Percentiles rank a stretch among this genome's conserved stretches.
phyloP scores from a whole-genome alignment of 352 stramenopile genomes.

The Globisporangium cylindrosporum region DNA sequence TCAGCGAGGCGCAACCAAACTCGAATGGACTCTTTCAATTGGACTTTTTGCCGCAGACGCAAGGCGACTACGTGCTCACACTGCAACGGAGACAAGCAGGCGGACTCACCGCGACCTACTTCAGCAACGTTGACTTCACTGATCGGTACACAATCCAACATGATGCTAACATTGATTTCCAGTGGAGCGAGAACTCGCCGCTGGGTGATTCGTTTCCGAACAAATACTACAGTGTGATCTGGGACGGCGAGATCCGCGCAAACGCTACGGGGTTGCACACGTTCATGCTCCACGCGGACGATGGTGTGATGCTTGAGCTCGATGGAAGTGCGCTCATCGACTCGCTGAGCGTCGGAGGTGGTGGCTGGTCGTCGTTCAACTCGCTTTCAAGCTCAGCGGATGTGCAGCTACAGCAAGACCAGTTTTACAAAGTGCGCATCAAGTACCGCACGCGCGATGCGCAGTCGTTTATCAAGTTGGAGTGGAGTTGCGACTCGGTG shows the following conservation, averaged over 20 bases:
- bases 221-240: conserved; percentile 74
- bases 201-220: conserved; percentile 66
- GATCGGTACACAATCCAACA: conserved; percentile 65
- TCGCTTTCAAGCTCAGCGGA: conserved; percentile 10
- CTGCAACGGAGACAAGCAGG: conserved; percentile 77
- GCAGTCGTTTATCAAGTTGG: conserved; percentile 78
- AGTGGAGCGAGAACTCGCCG: conserved; percentile 74
- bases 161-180: conserved; percentile 83
- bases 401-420: conserved; percentile 23
- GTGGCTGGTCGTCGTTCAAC: conserved; percentile 11
- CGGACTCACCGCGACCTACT: conserved; percentile 92
- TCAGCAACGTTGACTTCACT: conserved; percentile 85
- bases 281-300: conserved; percentile 82
- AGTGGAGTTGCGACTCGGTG: conserved; percentile 61
- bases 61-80: conserved; percentile 79
- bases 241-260: conserved; percentile 57
- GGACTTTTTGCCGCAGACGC: conserved; percentile 70
- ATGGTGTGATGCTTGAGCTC: conserved; percentile 72
- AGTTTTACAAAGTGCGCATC: conserved; percentile 81
- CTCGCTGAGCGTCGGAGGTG: conserved; percentile 23
- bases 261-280: conserved; percentile 57
- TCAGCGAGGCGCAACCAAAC: conserved; percentile 63
- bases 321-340: conserved; percentile 68
- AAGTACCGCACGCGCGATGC: conserved; percentile 82
- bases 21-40: conserved; percentile 87